Evolutionary conservation across 2,329 filamentous ascomycete genomes (phyloP).

Genomic region (Diplodia seriata): DNA sequence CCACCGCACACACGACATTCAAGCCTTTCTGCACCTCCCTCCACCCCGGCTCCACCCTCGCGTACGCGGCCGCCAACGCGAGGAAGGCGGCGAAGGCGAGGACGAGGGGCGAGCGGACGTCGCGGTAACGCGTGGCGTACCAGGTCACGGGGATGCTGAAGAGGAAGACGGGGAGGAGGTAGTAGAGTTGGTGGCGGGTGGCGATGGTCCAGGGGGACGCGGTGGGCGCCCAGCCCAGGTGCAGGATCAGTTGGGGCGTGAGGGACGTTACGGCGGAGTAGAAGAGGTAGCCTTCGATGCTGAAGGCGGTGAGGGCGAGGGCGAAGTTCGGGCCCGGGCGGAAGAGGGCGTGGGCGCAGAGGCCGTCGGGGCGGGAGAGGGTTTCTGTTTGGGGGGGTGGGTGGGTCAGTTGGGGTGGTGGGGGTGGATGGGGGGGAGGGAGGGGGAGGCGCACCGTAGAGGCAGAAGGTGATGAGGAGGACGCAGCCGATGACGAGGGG

Average conservation of each 20-base stretch:
- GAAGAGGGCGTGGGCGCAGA: slow-evolving; percentile 65
- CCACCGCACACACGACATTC: slow-evolving; percentile 41
- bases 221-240: slow-evolving; percentile 41
- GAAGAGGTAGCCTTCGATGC: slow-evolving; percentile 66
- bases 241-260: slow-evolving; percentile 43
- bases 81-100: slow-evolving; percentile 43
- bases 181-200: slow-evolving; percentile 40
- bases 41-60: slow-evolving; percentile 41
- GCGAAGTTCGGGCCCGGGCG: slow-evolving; percentile 61
- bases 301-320: slow-evolving; percentile 62
- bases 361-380: slow-evolving; percentile 61
- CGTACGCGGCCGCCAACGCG: slow-evolving; percentile 40
- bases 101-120: slow-evolving; percentile 42
- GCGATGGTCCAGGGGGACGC: slow-evolving; percentile 44
- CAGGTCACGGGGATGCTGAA: slow-evolving; percentile 40
- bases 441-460: slow-evolving; percentile 40
- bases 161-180: slow-evolving; percentile 39
- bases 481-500: slow-evolving; percentile 49
- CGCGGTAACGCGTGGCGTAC: slow-evolving; percentile 42
- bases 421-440: background rate
- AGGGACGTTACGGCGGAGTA: slow-evolving; percentile 46
- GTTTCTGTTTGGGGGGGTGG: slow-evolving; percentile 52
- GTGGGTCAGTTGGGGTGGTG: background rate
- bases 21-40: slow-evolving; percentile 40
- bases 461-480: slow-evolving; percentile 42